These are phyloP conservation scores for Geotrichum citri-aurantii DNA, from an alignment of 1,139 yeast genomes.

Conservation along the genomic window DNA sequence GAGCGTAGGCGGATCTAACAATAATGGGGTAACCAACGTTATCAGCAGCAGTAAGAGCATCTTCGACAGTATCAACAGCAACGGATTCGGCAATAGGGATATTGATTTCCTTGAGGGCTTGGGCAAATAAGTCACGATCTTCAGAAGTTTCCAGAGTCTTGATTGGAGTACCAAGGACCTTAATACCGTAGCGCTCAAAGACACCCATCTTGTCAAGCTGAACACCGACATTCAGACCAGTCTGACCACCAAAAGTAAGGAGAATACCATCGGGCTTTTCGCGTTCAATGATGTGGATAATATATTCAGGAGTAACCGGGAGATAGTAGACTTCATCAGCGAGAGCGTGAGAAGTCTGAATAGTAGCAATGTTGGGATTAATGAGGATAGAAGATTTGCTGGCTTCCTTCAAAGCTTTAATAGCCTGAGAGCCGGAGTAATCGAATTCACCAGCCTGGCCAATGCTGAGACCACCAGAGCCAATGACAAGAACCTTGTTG, in stretches of 20 bases:
- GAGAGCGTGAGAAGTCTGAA: constrained; percentile 94
- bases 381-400: constrained; percentile 92
- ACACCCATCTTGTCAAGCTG: constrained; percentile 91
- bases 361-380: constrained; percentile 97
- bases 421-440: constrained; percentile 73
- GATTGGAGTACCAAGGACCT: constrained; percentile 96
- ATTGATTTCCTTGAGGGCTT: constrained; percentile 86
- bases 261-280: constrained; percentile 95
- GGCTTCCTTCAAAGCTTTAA: constrained; percentile 82
- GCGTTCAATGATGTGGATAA: constrained; percentile 86
- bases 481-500: constrained; percentile 82
- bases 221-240: constrained; percentile 94
- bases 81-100: constrained; percentile 95
- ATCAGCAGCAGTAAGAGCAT: constrained; percentile 82
- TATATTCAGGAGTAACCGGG: constrained; percentile 96
- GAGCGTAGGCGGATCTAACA: constrained; percentile 94
- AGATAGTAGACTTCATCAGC: constrained; percentile 97
- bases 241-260: constrained; percentile 97
- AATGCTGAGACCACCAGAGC: constrained; percentile 95
- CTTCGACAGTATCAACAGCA: constrained; percentile 91
- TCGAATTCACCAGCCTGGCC: constrained; percentile 99
- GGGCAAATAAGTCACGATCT: constrained; percentile 93
- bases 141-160: constrained; percentile 92
- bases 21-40: constrained; percentile 91
- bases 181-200: constrained; percentile 81